A percentile compares a stretch with the other conserved stretches of the same genome.
phyloP scores from a whole-genome alignment of 1,284 basidiomycete species.

The Papiliotrema flavescens region DNA sequence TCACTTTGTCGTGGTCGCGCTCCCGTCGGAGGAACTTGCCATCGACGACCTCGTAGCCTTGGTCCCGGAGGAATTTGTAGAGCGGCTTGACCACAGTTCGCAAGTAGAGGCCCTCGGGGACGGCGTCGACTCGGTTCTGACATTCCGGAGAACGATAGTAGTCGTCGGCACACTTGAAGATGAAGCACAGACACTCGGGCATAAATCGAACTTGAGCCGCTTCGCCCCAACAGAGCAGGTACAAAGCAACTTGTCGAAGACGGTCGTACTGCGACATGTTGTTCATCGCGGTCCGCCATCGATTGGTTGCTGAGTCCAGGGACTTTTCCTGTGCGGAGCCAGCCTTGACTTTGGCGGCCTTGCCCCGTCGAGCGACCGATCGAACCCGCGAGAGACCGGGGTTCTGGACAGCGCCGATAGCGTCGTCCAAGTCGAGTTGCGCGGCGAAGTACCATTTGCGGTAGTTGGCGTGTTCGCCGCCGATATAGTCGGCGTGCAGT shows the following conservation, averaged over 20 bases:
- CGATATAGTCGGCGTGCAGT: constrained; percentile 97
- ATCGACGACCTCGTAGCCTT: constrained; percentile 95
- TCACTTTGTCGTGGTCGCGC: constrained; percentile 88
- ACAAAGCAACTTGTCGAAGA: constrained; percentile 92
- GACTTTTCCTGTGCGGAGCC: constrained; percentile 70
- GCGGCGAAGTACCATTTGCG: constrained; percentile 99
- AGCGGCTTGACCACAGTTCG: constrained; percentile 88
- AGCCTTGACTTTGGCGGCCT: constrained; percentile 44
- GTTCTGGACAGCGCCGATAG: constrained; percentile 87
- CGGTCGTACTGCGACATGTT: constrained; percentile 99
- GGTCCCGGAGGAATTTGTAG: constrained; percentile 96
- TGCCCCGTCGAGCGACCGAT: constrained; percentile 63
- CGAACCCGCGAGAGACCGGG: constrained; percentile 80
- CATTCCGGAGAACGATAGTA: constrained; percentile 99
- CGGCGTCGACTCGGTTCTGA: constrained; percentile 86
- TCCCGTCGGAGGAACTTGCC: constrained; percentile 93
- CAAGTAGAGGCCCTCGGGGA: constrained; percentile 92
- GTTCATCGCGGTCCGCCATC: constrained; percentile 98
- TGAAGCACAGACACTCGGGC: constrained; percentile 96
- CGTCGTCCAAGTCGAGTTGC: constrained; percentile 97
- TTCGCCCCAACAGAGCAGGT: constrained; percentile 96
- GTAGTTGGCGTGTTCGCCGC: constrained; percentile 93
- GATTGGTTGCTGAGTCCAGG: constrained; percentile 76
- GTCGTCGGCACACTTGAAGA: constrained; percentile 99
- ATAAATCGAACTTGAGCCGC: constrained; percentile 98